Evolutionary conservation across 768 basidiomycete genomes (phyloP), one percentile per base, ranked within the genome.

Genomic region (Thelephora ganbajun): DNA sequence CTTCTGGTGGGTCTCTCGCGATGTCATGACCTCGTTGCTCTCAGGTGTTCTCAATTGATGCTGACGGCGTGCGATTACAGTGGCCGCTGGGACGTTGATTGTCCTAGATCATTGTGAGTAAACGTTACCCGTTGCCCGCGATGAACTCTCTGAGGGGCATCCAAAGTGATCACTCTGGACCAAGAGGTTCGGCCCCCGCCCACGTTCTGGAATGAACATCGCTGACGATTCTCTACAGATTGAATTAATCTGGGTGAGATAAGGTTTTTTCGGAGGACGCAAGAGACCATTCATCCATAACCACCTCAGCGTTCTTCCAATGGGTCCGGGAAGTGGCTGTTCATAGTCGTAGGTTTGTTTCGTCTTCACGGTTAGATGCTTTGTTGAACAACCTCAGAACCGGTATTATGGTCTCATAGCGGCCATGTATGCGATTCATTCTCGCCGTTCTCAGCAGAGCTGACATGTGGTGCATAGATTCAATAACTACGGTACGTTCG

Each of bases 401-500:
- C 74, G 78, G 13, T 80, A 79, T 56, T 78, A 75, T 58, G 64
- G 69, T 11, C 55, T 78, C 50, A 55, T 63, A 56, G 69, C 68
- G 26, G 72, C 72, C 35, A 51, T 74, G 77, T 80, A 56, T 56
- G 75, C 64, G 11, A 33, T 23, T 35, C 34, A 3, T 33, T 36
- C 14, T 5, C 35, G 12, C 35, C 6, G 48, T 4, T 14, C 19
- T 26, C 39, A 14, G 26, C 20, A 16, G 35, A 34, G n/a, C 26
- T 48, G 11, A 47, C 35, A 12, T 12, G 34, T 48, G 30, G n/a
- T 42, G 13, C 14, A 33, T 50, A 76, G 76, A 30, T 66, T 74
- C 57, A 77, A 78, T 56, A 73, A 68, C 57, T 78, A 73, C 60
- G 70, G 76, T 74, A 55, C 51, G 64, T 49, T 18, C 19, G 22